These are phyloP conservation scores for Isochrysis galbana DNA, from an alignment of 78 protist genomes.

Conservation along the genomic window DNA sequence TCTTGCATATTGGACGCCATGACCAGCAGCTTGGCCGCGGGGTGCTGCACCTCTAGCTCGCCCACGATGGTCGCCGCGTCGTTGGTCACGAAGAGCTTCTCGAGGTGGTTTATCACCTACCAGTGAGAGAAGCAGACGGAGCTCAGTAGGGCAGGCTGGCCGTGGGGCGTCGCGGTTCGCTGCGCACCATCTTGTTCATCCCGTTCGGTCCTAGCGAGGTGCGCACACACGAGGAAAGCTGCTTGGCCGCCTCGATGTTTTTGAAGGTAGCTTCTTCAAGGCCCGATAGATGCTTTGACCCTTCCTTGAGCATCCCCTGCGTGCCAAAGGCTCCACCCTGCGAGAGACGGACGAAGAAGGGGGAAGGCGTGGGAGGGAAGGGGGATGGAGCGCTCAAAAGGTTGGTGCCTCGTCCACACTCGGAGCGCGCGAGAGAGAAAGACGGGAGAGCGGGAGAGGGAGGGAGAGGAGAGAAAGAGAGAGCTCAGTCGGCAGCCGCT, in stretches of 20 bases:
- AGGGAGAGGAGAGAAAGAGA: too few relatives aligned
- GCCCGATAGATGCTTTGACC: conserved; percentile 53
- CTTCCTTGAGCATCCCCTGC: conserved; percentile 63
- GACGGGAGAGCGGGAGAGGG: too few relatives aligned
- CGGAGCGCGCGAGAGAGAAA: too few relatives aligned
- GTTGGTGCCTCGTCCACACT: too few relatives aligned
- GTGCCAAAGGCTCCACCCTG: conserved; percentile 33
- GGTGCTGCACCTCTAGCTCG: conserved; percentile 88
- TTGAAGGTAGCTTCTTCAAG: conserved; percentile 91
- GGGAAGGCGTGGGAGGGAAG: too few relatives aligned
- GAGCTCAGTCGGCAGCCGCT: too few relatives aligned
- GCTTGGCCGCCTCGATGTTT: conserved; percentile 94
- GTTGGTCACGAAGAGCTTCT: conserved; percentile 96
- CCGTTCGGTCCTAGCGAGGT: conserved; percentile 99
- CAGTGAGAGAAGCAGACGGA: too few relatives aligned
- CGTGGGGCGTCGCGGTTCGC: too few relatives aligned
- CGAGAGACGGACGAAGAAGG: too few relatives aligned
- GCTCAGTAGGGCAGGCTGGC: too few relatives aligned
- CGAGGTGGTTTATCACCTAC: conserved; percentile 96
- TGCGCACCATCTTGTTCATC: conserved; percentile 97
- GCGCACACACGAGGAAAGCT: conserved; percentile 83
- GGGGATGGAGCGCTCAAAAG: too few relatives aligned
- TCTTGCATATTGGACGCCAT: conserved; percentile 94
- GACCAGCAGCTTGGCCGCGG: conserved; percentile 98
- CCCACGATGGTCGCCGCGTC: conserved; percentile 97